A percentile compares a stretch with the other conserved stretches of the same genome.
These are phyloP conservation scores for Lumnitzera racemosa DNA, from an alignment of 345 rosid genomes.

Conservation along the genomic window DNA sequence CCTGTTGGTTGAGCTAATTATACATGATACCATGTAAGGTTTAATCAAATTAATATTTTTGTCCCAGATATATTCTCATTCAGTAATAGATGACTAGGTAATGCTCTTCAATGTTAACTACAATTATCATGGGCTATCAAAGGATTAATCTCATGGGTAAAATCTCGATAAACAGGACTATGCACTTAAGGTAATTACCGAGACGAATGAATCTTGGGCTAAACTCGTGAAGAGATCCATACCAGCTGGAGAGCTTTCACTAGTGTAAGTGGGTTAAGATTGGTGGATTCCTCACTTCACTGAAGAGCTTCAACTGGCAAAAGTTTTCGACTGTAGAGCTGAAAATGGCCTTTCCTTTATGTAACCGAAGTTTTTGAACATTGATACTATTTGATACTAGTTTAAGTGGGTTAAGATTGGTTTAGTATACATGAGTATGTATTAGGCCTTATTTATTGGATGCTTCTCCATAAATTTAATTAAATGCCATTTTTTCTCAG, in stretches of 20 bases:
- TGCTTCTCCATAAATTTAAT: no score
- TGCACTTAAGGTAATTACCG: constrained; percentile 38
- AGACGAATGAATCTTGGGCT: constrained; percentile 47
- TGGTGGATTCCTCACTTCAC: background rate
- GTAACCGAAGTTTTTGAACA: no score
- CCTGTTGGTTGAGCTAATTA: no score
- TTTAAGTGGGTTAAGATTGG: no score
- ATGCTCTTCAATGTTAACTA: background rate
- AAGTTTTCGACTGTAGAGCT: constrained; percentile 7
- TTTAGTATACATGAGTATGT: no score
- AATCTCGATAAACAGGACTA: constrained; percentile 25
- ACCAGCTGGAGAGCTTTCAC: constrained; percentile 39
- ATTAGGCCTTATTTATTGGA: no score
- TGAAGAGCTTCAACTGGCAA: background rate
- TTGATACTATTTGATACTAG: no score
- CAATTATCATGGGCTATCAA: background rate
- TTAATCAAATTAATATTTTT: no score
- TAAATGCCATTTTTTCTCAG: no score
- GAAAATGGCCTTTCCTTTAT: background rate
- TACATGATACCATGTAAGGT: no score
- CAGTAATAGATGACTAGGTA: background rate
- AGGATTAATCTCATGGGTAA: background rate
- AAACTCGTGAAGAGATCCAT: constrained; percentile 38
- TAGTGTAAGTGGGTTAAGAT: constrained; percentile 11
- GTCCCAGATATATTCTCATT: background rate